phyloP scores from a whole-genome alignment of 495 filamentous ascomycete genomes.

The Trichocladium antarcticum region DNA sequence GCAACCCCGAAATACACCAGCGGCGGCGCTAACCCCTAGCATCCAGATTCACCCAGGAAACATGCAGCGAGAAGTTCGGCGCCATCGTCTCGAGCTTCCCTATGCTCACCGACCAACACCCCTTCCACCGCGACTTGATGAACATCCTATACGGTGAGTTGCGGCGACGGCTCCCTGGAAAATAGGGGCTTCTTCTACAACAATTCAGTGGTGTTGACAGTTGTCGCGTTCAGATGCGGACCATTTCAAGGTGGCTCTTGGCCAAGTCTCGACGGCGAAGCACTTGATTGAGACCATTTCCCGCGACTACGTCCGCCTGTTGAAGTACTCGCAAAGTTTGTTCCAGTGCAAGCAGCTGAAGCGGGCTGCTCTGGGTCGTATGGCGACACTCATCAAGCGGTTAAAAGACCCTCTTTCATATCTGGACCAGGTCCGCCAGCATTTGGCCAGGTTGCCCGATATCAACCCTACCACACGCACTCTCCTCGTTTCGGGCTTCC shows the following conservation, averaged over 20 bases:
- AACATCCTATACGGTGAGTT: conserved; percentile 49
- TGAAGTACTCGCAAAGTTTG: conserved; percentile 84
- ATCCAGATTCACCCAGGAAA: conserved; percentile 74
- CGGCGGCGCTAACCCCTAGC: conserved; percentile 21
- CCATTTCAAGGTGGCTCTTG: conserved; percentile 93
- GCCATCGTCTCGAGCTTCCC: conserved; percentile 88
- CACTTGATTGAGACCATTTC: conserved; percentile 92
- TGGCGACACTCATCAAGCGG: conserved; percentile 91
- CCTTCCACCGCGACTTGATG: conserved; percentile 66
- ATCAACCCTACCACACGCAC: conserved; percentile 96
- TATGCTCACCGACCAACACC: conserved; percentile 87
- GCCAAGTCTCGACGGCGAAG: conserved; percentile 90
- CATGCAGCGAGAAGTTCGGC: conserved; percentile 85
- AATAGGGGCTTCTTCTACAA: neutral
- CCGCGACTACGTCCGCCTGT: conserved; percentile 82
- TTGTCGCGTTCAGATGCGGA: conserved; percentile 69
- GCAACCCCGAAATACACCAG: conserved; percentile 68
- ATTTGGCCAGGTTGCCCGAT: conserved; percentile 91
- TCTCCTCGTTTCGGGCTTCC: conserved; percentile 90
- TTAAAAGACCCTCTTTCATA: conserved; percentile 90
- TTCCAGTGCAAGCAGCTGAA: conserved; percentile 52
- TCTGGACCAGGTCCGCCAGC: conserved; percentile 94
- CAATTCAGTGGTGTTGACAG: conserved; percentile 46
- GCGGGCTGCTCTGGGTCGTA: conserved; percentile 55
- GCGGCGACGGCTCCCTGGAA: neutral